Conservation (phyloP, 306 rosid genomes). For the Quercus parvula region DNA sequence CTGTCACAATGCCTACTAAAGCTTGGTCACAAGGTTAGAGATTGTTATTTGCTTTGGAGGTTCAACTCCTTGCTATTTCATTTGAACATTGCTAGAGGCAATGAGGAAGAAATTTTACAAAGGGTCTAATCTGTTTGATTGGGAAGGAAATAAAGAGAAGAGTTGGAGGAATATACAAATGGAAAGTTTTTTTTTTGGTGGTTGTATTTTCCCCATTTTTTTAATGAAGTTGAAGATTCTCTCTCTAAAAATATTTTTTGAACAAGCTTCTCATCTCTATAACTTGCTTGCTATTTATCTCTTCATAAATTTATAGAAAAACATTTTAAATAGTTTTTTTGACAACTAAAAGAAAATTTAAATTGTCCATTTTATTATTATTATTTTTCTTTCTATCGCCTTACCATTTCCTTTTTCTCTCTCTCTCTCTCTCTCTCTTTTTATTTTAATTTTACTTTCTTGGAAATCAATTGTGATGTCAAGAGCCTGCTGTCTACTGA, state of each 20-base stretch:
- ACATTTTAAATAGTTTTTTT: too few relatives aligned
- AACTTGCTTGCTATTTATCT: neutral
- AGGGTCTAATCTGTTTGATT: neutral
- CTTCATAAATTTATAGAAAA: neutral
- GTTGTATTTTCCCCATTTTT: too few relatives aligned
- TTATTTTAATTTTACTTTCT: neutral
- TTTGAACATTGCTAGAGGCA: neutral
- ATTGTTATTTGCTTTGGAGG: slow-evolving; percentile 6
- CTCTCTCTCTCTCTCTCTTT: neutral
- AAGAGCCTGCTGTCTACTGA: neutral
- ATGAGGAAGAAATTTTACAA: neutral
- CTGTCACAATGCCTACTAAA: slow-evolving; percentile 84
- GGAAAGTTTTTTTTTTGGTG: too few relatives aligned
- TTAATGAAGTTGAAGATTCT: too few relatives aligned
- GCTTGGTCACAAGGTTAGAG: slow-evolving; percentile 87
- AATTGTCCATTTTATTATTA: neutral
- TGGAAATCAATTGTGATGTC: neutral
- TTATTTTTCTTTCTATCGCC: neutral
- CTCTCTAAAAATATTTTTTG: neutral
- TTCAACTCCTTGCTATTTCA: neutral
- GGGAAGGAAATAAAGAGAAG: neutral
- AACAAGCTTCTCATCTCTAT: neutral
- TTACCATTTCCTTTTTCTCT: neutral
- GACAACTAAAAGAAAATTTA: neutral
- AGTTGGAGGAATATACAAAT: too few relatives aligned